These are phyloP conservation scores for Megacollybia platyphylla DNA, from an alignment of 1,284 basidiomycete genomes.

Conservation along the genomic window DNA sequence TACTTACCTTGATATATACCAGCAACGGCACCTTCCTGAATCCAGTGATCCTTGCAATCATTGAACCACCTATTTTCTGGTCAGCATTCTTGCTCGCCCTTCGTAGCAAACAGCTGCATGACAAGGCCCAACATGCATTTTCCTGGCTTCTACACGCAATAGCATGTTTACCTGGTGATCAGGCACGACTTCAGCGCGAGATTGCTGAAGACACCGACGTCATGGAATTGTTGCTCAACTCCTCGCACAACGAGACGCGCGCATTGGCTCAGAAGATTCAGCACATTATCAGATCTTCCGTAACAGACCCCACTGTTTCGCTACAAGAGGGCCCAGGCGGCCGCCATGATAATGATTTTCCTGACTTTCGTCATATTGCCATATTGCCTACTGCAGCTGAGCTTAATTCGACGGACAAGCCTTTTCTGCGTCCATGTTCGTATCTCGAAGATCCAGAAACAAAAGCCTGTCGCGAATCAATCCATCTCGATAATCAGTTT, in stretches of 20 bases:
- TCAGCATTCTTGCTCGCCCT: constrained; percentile 14
- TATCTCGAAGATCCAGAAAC: constrained; percentile 28
- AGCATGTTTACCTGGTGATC: constrained; percentile 23
- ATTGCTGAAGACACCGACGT: constrained; percentile 21
- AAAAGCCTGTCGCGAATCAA: constrained; percentile 21
- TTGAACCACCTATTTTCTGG: constrained; percentile 35
- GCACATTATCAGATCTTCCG: constrained; percentile 20
- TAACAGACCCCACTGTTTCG: not conserved
- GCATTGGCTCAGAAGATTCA: constrained; percentile 28
- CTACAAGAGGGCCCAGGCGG: constrained; percentile 30
- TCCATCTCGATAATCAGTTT: constrained; percentile 53
- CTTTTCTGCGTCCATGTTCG: constrained; percentile 32
- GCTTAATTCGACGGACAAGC: constrained; percentile 23
- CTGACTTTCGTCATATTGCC: constrained; percentile 40
- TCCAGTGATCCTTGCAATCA: constrained; percentile 25
- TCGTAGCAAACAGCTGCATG: constrained; percentile 18
- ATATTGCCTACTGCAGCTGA: constrained; percentile 52
- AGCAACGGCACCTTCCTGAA: constrained; percentile 29
- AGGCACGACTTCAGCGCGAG: constrained; percentile 22
- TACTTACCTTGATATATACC: constrained; percentile 10
- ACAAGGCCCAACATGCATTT: constrained; percentile 23
- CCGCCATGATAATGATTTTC: constrained; percentile 53
- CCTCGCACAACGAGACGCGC: constrained; percentile 19
- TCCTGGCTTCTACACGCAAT: constrained; percentile 40
- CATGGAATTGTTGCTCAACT: constrained; percentile 19